phyloP scores from a whole-genome alignment of 371 early-diverging fungal genomes.

The Mortierella sp. region DNA sequence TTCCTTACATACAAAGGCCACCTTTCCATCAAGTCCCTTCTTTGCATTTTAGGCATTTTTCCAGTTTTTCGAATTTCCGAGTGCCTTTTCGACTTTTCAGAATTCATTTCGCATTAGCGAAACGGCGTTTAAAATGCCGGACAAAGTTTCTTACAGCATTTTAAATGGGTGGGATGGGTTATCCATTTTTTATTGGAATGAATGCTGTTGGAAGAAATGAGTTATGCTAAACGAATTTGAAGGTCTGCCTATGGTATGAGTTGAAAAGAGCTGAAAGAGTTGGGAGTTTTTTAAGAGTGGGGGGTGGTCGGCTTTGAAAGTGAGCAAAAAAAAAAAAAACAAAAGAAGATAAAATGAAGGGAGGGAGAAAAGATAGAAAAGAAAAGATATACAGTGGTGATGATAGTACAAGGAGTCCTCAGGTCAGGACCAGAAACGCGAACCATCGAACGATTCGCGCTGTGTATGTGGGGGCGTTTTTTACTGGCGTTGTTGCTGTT shows the following conservation, averaged over 20 bases:
- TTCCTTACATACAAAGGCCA: no score
- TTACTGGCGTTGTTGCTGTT: constrained; percentile 14
- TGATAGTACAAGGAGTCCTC: neutral
- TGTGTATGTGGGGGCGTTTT: neutral
- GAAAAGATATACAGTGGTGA: neutral
- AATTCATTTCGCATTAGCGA: no score
- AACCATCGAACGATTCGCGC: no score
- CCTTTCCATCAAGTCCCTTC: no score
- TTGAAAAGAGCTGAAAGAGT: constrained; percentile 2
- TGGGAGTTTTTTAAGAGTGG: neutral
- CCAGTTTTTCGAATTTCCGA: no score
- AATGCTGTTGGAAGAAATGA: neutral
- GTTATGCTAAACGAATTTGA: neutral
- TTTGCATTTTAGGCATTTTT: no score
- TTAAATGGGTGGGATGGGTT: neutral
- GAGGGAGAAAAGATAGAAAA: neutral
- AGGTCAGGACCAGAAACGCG: neutral
- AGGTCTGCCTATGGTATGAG: neutral
- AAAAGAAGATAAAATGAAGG: neutral
- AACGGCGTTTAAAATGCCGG: no score
- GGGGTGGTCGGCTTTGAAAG: neutral
- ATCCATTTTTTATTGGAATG: neutral
- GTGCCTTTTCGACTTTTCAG: no score
- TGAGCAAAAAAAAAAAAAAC: neutral
- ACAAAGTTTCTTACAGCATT: neutral